phyloP scores from a whole-genome alignment of 129 eudicot species.

The Centrapalus pauciflorus region DNA sequence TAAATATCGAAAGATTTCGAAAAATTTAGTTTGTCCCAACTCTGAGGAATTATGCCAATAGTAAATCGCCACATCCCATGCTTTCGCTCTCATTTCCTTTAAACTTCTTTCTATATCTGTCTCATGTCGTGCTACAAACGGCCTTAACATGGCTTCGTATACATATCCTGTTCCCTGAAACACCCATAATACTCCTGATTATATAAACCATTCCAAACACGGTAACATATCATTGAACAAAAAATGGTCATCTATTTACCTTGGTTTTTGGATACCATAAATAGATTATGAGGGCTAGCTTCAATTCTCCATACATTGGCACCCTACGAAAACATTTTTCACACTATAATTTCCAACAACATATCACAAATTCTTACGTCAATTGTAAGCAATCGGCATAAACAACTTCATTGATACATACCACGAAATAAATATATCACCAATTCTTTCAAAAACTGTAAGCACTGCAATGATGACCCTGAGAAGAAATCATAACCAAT shows the following conservation, averaged over 20 bases:
- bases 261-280: constrained; percentile 95
- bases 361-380: not conserved
- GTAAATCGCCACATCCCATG: constrained; percentile 80
- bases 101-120: constrained; percentile 72
- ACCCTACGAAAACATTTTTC: constrained; percentile 43
- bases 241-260: constrained; percentile 35
- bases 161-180: constrained; percentile 75
- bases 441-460: constrained; percentile 60
- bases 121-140: constrained; percentile 66
- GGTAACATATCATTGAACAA: not conserved
- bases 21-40: constrained; percentile 56
- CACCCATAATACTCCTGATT: not conserved
- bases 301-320: constrained; percentile 90
- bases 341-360: not conserved
- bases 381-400: not conserved
- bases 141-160: constrained; percentile 63
- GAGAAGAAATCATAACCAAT: constrained; percentile 17
- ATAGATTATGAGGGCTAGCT: constrained; percentile 81
- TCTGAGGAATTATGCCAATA: constrained; percentile 83
- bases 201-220: not conserved
- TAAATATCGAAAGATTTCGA: constrained; percentile 53
- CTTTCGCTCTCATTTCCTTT: constrained; percentile 56
- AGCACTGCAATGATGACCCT: constrained; percentile 83
- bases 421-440: constrained; percentile 79
- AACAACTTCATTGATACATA: constrained; percentile 18